Evolutionary conservation across 345 rosid species (phyloP).

Genomic region (Erysimum cheiranthoides): DNA sequence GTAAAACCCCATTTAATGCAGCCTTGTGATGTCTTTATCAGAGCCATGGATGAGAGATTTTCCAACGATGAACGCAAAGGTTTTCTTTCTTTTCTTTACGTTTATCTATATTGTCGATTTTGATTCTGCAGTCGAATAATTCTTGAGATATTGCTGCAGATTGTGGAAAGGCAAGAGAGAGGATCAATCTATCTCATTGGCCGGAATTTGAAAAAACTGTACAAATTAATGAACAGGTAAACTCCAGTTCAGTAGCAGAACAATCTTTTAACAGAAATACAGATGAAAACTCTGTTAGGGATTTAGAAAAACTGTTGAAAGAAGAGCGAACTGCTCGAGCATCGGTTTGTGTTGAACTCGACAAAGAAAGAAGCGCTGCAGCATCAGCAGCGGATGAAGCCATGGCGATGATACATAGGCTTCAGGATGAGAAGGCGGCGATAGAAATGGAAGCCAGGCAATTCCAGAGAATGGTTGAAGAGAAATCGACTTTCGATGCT

Average conservation of each 20-base stretch:
- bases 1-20: slow-evolving; percentile 34
- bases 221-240: slow-evolving; percentile 34
- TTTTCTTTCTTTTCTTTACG: neutral
- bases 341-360: slow-evolving; percentile 66
- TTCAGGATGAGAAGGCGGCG: slow-evolving; percentile 73
- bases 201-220: slow-evolving; percentile 38
- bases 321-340: slow-evolving; percentile 56
- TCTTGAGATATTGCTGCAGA: slow-evolving; percentile 31
- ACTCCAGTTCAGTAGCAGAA: slow-evolving; percentile 30
- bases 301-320: slow-evolving; percentile 53
- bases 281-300: slow-evolving; percentile 42
- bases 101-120: neutral
- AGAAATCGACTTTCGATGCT: slow-evolving; percentile 69
- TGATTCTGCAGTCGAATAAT: neutral
- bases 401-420: slow-evolving; percentile 74
- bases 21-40: slow-evolving; percentile 44
- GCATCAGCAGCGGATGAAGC: slow-evolving; percentile 81
- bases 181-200: slow-evolving; percentile 32
- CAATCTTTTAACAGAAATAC: slow-evolving; percentile 31
- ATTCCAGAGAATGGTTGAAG: slow-evolving; percentile 77
- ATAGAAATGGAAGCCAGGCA: slow-evolving; percentile 80
- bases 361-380: slow-evolving; percentile 77
- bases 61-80: slow-evolving; percentile 32
- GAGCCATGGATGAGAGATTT: slow-evolving; percentile 40
- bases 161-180: slow-evolving; percentile 42